Conservation (phyloP, 2,329 filamentous ascomycete genomes). For the Cladophialophora psammophila region DNA sequence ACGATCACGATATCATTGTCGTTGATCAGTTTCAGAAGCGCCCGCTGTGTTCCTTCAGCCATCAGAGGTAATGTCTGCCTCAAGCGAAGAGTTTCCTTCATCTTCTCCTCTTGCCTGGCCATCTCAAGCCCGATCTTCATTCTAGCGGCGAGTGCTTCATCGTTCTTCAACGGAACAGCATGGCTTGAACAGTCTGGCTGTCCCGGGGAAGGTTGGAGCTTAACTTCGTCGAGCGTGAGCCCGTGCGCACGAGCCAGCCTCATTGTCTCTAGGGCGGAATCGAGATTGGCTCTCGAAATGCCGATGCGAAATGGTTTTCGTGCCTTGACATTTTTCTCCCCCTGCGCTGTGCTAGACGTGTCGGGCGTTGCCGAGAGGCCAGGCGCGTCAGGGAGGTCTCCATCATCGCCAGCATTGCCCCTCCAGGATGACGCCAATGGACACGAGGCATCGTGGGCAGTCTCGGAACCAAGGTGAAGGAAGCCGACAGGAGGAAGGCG, state of each 20-base stretch:
- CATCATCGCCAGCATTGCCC: background rate
- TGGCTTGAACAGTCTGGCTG: background rate
- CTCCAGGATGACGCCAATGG: background rate
- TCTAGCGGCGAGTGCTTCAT: conserved; percentile 14
- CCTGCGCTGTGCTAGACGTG: background rate
- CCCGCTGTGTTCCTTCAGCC: conserved; percentile 31
- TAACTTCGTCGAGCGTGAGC: conserved; percentile 21
- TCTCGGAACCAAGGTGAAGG: conserved; percentile 1
- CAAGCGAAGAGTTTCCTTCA: conserved; percentile 14
- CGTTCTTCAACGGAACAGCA: background rate
- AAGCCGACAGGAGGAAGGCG: background rate
- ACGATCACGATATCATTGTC: conserved; percentile 86
- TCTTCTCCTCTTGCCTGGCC: conserved; percentile 1
- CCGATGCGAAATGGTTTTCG: conserved; percentile 18
- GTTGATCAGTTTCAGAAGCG: conserved; percentile 70
- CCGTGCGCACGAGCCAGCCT: conserved; percentile 22
- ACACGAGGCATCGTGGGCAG: conserved; percentile 1
- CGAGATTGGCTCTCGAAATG: conserved; percentile 21
- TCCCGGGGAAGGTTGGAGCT: conserved; percentile 3
- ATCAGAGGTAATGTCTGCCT: conserved; percentile 28
- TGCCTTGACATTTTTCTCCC: conserved; percentile 3
- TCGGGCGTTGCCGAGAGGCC: background rate
- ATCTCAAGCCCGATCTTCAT: conserved; percentile 21
- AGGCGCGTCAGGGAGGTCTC: background rate
- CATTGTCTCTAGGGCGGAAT: conserved; percentile 22